Evolutionary conservation across 805 yeast species (phyloP).

Genomic region (Saccharomyces mikatae): DNA sequence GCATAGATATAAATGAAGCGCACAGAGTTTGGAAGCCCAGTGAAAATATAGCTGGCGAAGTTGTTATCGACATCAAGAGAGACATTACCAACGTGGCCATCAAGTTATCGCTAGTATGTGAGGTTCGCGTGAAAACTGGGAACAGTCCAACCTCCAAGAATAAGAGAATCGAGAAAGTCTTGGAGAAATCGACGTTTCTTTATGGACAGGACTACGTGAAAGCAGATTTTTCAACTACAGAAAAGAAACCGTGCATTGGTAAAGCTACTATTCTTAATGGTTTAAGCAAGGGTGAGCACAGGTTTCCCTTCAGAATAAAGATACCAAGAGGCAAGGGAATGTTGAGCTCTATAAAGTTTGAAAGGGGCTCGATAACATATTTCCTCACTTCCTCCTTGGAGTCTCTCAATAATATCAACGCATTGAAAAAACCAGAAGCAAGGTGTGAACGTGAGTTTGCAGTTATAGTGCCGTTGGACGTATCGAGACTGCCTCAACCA

Average conservation of each 20-base stretch:
- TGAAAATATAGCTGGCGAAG: slow-evolving; percentile 60
- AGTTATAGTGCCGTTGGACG: slow-evolving; percentile 67
- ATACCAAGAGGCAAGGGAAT: slow-evolving; percentile 62
- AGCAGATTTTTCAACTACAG: slow-evolving; percentile 8
- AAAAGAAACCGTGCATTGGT: slow-evolving; percentile 13
- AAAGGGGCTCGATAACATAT: slow-evolving; percentile 75
- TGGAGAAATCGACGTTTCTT: slow-evolving; percentile 50
- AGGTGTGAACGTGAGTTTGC: slow-evolving; percentile 51
- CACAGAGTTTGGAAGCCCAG: slow-evolving; percentile 77
- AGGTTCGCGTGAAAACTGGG: slow-evolving; percentile 43
- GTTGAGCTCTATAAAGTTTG: slow-evolving; percentile 71
- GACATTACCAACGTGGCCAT: slow-evolving; percentile 44
- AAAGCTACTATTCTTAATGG: slow-evolving; percentile 30
- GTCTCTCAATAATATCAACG: slow-evolving; percentile 7
- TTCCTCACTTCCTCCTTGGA: slow-evolving; percentile 31
- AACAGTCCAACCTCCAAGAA: slow-evolving; percentile 43
- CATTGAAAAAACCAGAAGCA: slow-evolving; percentile 21
- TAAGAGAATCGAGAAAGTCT: slow-evolving; percentile 43
- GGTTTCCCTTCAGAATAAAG: slow-evolving; percentile 77
- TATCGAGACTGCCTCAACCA: slow-evolving; percentile 55
- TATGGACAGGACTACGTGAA: slow-evolving; percentile 38
- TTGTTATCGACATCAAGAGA: slow-evolving; percentile 47
- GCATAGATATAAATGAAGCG: slow-evolving; percentile 63
- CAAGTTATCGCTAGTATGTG: slow-evolving; percentile 48
- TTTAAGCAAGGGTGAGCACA: slow-evolving; percentile 73